Percentiles rank a stretch among this genome's conserved stretches.
phyloP scores from a whole-genome alignment of 352 stramenopile genomes.

The Globisporangium cystogenes region DNA sequence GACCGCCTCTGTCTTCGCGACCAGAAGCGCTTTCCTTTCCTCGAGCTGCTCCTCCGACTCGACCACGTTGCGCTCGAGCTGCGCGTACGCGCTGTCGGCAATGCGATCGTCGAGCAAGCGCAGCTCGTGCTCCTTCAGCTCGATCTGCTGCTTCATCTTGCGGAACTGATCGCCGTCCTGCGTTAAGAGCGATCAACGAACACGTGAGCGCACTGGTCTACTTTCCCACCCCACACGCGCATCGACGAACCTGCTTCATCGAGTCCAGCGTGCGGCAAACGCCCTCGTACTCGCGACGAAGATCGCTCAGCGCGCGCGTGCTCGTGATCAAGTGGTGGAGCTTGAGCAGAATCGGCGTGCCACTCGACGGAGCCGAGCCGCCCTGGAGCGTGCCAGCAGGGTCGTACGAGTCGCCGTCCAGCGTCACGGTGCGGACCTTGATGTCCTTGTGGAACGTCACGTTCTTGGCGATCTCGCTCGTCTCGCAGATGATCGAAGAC shows the following conservation, averaged over 20 bases:
- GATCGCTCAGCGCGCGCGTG: slow-evolving; percentile 56
- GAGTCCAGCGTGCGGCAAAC: slow-evolving; percentile 42
- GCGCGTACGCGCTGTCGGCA: slow-evolving; percentile 66
- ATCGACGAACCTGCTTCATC: slow-evolving; percentile 54
- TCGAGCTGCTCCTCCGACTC: slow-evolving; percentile 70
- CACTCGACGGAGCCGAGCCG: slow-evolving; percentile 76
- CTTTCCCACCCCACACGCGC: neutral
- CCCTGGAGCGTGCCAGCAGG: slow-evolving; percentile 95
- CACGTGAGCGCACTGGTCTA: neutral
- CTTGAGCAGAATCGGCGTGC: slow-evolving; percentile 72
- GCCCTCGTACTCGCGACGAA: slow-evolving; percentile 71
- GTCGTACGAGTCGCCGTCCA: slow-evolving; percentile 98
- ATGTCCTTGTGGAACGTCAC: slow-evolving; percentile 90
- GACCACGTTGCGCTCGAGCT: slow-evolving; percentile 68
- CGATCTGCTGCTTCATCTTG: slow-evolving; percentile 68
- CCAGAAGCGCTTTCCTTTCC: slow-evolving; percentile 52
- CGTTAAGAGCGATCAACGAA: slow-evolving; percentile 1
- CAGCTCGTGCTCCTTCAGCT: slow-evolving; percentile 83
- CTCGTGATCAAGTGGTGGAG: slow-evolving; percentile 74
- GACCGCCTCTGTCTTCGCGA: slow-evolving; percentile 61
- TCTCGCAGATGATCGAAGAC: slow-evolving; percentile 97
- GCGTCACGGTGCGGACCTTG: slow-evolving; percentile 94
- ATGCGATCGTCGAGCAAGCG: slow-evolving; percentile 76
- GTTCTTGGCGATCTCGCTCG: slow-evolving; percentile 85
- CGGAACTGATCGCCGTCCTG: slow-evolving; percentile 71